phyloP scores from a whole-genome alignment of 2,329 filamentous ascomycete species.

The Penicillium aurantiogriseum region DNA sequence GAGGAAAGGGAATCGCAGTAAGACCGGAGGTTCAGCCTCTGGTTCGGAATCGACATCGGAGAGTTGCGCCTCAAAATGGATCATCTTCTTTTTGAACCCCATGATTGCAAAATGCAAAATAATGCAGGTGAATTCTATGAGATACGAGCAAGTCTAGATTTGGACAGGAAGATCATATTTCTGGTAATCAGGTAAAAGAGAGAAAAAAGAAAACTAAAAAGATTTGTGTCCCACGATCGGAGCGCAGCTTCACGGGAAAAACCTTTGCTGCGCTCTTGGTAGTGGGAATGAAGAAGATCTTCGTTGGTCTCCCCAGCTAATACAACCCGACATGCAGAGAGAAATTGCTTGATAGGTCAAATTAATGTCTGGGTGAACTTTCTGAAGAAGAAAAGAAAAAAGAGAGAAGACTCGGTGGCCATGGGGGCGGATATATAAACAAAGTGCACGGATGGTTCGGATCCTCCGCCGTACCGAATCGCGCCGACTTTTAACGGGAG shows the following conservation, averaged over 20 bases:
- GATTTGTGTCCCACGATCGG: slow-evolving; percentile 50
- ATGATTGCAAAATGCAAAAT: slow-evolving; percentile 14
- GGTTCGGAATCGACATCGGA: slow-evolving; percentile 20
- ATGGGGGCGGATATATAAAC: slow-evolving; percentile 6
- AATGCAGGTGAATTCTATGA: slow-evolving; percentile 20
- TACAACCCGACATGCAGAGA: slow-evolving; percentile 59
- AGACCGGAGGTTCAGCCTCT: slow-evolving; percentile 14
- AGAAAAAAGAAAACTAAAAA: slow-evolving; percentile 12
- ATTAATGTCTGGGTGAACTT: slow-evolving; percentile 59
- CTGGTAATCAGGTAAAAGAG: slow-evolving; percentile 11
- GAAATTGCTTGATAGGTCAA: slow-evolving; percentile 55
- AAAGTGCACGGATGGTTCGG: slow-evolving; percentile 27
- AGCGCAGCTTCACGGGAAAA: slow-evolving; percentile 46
- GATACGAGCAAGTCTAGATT: slow-evolving; percentile 18
- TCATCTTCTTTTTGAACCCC: slow-evolving; percentile 20
- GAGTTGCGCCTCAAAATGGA: slow-evolving; percentile 16
- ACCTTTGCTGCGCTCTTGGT: slow-evolving; percentile 52
- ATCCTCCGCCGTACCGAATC: slow-evolving; percentile 23
- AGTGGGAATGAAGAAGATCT: slow-evolving; percentile 41
- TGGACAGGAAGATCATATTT: slow-evolving; percentile 22
- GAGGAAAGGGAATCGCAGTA: slow-evolving; percentile 50
- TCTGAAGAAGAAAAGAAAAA: slow-evolving; percentile 49
- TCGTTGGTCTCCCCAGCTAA: slow-evolving; percentile 51
- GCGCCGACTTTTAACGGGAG: slow-evolving; percentile 34
- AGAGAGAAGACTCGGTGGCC: slow-evolving; percentile 27